Base-by-base conservation (phyloP, 2,329 filamentous ascomycete genomes). In the Beauveria australis region DNA sequence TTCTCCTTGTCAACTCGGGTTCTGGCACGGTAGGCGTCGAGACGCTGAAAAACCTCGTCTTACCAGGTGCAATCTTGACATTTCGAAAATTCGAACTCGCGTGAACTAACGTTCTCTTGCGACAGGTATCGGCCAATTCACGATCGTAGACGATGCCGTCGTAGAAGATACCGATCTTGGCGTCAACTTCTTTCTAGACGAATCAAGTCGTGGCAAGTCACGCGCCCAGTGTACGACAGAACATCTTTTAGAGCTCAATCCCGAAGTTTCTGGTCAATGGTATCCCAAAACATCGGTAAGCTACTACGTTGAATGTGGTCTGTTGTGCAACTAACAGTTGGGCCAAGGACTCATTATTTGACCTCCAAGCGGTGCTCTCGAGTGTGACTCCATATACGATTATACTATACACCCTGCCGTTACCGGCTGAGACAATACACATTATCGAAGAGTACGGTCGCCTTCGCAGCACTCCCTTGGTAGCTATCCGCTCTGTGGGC, bases 141-240 rank as follows among this genome's bases (percentile, higher is more conserved):
- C 91, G 0, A 96, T 99, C 63, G 88, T 89, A 57, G 94, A 99
- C 69, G 86, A 89, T 7, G 83, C 86, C 1, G 73, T 81, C 2
- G 92, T 99, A n/a, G 79, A 78, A 1, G 88, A 96, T 66, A 80
- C 86, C 47, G 94, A 99, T 69, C 78, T 99, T 46, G 94, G 95
- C 5, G 88, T 97, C 64, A 99, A 99, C 75, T 99, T 99, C 80
- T 99, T 99, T 69, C 79, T 99, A 0, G 91, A 96, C 63, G 86
- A 94, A 67, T 78, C 81, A 53, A 88, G 86, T 65, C 72, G 96
- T 43, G 92, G 92, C 58, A 87, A 86, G 68, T 86, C 86, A 28
- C 86, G 94, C 66, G 91, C 93, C 1, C 83, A 91, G 71, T 87
- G 89, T 70, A 89, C 89, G 59, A 87, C 88, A 61, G 86, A 87